Conservation (phyloP, 2,329 filamentous ascomycete genomes). For the Nectriaceae sp. region DNA sequence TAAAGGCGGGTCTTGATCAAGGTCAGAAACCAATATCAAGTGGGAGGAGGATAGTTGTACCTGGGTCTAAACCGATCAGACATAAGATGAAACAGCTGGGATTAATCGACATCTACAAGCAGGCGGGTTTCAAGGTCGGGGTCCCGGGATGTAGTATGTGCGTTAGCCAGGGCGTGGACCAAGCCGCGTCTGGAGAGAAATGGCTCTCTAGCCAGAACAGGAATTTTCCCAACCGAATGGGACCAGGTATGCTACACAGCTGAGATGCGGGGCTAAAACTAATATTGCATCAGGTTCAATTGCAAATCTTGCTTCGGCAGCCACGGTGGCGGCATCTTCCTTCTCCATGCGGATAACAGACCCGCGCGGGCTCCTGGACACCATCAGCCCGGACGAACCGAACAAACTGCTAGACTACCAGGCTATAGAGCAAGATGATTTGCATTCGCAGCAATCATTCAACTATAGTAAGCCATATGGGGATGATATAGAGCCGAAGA, state of each 20-base stretch:
- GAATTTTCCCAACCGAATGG: conserved; percentile 47
- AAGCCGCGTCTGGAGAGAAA: conserved; percentile 40
- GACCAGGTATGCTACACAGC: conserved; percentile 10
- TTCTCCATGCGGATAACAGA: not conserved
- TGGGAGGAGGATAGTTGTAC: conserved; percentile 41
- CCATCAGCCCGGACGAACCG: not conserved
- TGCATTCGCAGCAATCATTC: not conserved
- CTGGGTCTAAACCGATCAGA: conserved; percentile 39
- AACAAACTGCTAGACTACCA: not conserved
- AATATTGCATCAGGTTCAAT: not conserved
- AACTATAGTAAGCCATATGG: not conserved
- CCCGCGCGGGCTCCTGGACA: not conserved
- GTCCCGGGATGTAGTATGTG: conserved; percentile 45
- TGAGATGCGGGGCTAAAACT: not conserved
- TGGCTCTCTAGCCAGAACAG: conserved; percentile 47
- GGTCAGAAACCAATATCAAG: conserved; percentile 28
- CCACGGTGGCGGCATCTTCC: not conserved
- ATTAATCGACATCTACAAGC: conserved; percentile 37
- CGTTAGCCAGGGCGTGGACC: conserved; percentile 42
- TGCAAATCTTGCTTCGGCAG: not conserved
- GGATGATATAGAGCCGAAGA: not conserved
- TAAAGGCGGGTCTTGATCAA: conserved; percentile 37
- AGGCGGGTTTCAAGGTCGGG: conserved; percentile 42
- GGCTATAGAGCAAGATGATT: not conserved
- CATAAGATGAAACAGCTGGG: conserved; percentile 34